Base-by-base conservation (phyloP, 257 asterid genomes). In the Penstemon barbatus region DNA sequence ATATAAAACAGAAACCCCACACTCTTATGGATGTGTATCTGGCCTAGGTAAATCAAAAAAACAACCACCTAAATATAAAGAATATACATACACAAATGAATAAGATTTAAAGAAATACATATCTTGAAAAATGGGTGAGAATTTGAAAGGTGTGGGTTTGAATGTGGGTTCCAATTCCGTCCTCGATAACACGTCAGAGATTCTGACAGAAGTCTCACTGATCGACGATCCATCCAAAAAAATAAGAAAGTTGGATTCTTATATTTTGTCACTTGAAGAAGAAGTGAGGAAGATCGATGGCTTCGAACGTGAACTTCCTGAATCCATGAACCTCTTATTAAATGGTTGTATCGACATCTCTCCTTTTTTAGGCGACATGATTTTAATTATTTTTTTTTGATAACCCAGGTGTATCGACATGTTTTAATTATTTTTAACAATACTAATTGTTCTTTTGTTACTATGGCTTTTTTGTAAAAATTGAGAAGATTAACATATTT, bases 221-320 rank as follows among this genome's bases (percentile, higher is more conserved):
- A 72, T 72, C 37, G 73, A 65, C 15, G 70, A 78, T 65, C 44
- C 58, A 45, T 74, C 79, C 45, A 45, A 65, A 57, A 71, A 73
- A 41, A 48, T 72, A 38, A 51, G 63, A 11, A 70, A 66, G 57
- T 61, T 81, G 6, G 65, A 69, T n/a, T 66, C 61, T 1, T 66
- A 63, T 58, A 57, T 72, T 61, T n/a, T 15, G 25, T 8, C 58
- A 41, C 49, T 81, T 59, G 77, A 81, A 63, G 56, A 77, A 43
- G 86, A 81, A 69, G 57, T 78, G 65, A 57, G 33, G 37, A 78
- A 78, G 65, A 71, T 75, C 3, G 72, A 65, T 40, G 80, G 63
- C 40, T 75, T 78, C 69, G 57, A 69, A 55, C 83, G 79, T 37
- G 86, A 81, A 43, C 57, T 81, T 13, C 86, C 86, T 10, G 59